Conservation (phyloP, 129 eudicot genomes). For the Apium graveolens region DNA sequence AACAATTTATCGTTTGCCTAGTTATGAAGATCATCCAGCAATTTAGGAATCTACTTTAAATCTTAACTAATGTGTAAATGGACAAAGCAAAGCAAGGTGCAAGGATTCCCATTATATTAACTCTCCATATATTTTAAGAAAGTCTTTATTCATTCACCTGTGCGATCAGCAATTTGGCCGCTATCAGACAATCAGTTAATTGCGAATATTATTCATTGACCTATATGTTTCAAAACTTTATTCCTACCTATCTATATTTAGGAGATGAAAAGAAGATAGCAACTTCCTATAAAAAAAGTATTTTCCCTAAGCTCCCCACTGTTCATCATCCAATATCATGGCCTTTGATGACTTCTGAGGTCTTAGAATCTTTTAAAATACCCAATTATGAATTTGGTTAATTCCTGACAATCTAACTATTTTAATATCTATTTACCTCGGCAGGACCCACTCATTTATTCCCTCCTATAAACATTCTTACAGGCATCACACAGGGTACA, state of each 20-base stretch:
- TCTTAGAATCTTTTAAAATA: background rate
- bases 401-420: too few species aligned
- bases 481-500: background rate
- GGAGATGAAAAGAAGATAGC: background rate
- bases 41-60: background rate
- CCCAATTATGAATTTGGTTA: background rate
- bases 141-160: background rate
- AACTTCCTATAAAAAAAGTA: background rate
- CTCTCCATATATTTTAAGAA: background rate
- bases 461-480: background rate
- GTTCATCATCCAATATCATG: background rate
- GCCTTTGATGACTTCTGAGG: background rate
- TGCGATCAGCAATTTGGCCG: background rate
- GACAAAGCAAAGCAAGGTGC: background rate
- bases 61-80: background rate
- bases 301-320: background rate
- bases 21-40: background rate
- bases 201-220: background rate
- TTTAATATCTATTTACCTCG: too few species aligned
- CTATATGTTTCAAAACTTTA: background rate
- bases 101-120: background rate
- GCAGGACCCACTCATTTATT: background rate
- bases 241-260: background rate
- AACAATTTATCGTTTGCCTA: background rate
- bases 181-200: background rate